Evolutionary conservation across 345 rosid species (phyloP).

Genomic region (Anastatica hierochuntica): DNA sequence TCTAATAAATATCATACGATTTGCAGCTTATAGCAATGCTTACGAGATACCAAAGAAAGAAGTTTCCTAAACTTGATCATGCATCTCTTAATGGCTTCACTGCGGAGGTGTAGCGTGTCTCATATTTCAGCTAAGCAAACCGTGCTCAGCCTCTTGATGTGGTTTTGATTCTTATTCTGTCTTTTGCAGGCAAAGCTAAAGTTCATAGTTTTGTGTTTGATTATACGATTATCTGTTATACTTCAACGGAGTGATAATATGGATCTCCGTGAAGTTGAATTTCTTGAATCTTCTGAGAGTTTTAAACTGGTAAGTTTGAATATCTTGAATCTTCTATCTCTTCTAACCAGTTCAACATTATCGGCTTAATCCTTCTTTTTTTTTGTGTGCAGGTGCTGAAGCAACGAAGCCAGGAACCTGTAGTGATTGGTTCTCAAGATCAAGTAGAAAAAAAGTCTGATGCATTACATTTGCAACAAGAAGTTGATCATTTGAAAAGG

Average conservation of each 20-base stretch:
- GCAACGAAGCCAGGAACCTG: conserved; percentile 13
- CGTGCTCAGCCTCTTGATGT: conserved; percentile 12
- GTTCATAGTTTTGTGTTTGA: conserved; percentile 16
- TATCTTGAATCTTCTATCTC: not conserved
- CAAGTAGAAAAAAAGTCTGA: conserved; percentile 8
- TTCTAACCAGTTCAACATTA: not conserved
- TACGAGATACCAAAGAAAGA: conserved; percentile 37
- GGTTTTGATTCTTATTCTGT: not conserved
- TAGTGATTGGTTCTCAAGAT: conserved; percentile 15
- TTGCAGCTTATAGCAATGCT: conserved; percentile 59
- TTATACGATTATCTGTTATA: conserved; percentile 11
- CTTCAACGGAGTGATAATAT: conserved; percentile 33
- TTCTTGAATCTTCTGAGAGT: conserved; percentile 31
- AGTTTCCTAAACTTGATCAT: not conserved
- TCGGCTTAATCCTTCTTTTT: not conserved
- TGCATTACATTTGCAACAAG: conserved; percentile 22
- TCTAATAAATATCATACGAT: conserved; percentile 10
- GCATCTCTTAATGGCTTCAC: not conserved
- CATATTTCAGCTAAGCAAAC: conserved; percentile 3
- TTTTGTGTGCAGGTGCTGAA: conserved; percentile 30
- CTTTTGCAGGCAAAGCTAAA: conserved; percentile 25
- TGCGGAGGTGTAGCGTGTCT: conserved; percentile 12
- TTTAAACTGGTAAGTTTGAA: conserved; percentile 44
- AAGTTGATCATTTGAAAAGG: conserved; percentile 32
- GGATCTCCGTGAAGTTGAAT: conserved; percentile 31